Percentiles rank a stretch among this genome's conserved stretches.
phyloP scores from a whole-genome alignment of 2,329 filamentous ascomycete genomes.

The Trichophyton benhamiae region DNA sequence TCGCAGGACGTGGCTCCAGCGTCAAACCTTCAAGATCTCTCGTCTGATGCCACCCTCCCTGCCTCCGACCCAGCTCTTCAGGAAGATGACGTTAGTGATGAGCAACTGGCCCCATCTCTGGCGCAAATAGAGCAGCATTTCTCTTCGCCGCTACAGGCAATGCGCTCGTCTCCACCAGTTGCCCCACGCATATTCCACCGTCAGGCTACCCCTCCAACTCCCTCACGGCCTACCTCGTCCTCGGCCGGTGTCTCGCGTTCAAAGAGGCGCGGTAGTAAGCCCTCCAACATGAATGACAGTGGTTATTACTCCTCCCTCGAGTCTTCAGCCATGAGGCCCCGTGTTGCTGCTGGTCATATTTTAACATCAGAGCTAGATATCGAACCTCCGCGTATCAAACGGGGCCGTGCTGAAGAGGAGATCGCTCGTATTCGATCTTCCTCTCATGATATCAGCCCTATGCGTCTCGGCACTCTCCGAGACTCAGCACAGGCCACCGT shows the following conservation, averaged over 20 bases:
- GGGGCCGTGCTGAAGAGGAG: constrained; percentile 86
- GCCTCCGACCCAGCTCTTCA: constrained; percentile 53
- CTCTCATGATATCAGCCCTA: constrained; percentile 76
- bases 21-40: constrained; percentile 43
- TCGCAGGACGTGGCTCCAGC: constrained; percentile 2
- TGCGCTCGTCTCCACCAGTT: constrained; percentile 86
- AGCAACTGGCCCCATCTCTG: constrained; percentile 22
- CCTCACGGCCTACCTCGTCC: constrained; percentile 46
- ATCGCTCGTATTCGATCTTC: constrained; percentile 87
- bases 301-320: constrained; percentile 95
- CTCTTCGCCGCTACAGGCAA: constrained; percentile 41
- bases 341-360: constrained; percentile 46
- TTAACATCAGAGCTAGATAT: constrained; percentile 62
- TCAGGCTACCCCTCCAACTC: constrained; percentile 62
- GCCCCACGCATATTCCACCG: constrained; percentile 44
- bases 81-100: constrained; percentile 43
- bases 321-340: constrained; percentile 70
- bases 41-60: constrained; percentile 66
- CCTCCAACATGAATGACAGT: constrained; percentile 75
- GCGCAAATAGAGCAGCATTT: constrained; percentile 9
- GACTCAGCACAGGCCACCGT: constrained; percentile 20
- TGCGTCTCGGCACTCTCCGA: constrained; percentile 34
- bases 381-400: constrained; percentile 68
- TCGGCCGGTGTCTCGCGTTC: constrained; percentile 53
- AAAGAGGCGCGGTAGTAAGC: constrained; percentile 58